A percentile compares a stretch with the other conserved stretches of the same genome.
phyloP scores from a whole-genome alignment of 2,329 filamentous ascomycete genomes.

The Fusarium papillatum region DNA sequence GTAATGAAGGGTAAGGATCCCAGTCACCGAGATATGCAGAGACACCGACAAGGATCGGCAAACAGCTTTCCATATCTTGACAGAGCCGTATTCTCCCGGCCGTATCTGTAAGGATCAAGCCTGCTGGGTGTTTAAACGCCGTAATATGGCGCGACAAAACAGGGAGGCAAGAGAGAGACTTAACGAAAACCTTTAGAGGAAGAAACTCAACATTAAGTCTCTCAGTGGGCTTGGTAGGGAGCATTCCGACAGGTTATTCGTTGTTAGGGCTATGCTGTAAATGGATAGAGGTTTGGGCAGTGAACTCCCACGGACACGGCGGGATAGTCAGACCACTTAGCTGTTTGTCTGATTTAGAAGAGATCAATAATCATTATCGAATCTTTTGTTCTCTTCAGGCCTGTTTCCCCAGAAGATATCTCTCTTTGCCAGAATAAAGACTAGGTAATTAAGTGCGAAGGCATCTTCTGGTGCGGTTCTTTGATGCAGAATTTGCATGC shows the following conservation, averaged over 20 bases:
- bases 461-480: no score
- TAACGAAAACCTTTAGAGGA: not conserved
- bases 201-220: not conserved
- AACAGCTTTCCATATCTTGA: not conserved
- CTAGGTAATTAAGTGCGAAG: no score
- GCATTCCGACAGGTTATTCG: not conserved
- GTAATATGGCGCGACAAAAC: not conserved
- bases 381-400: no score
- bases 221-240: not conserved
- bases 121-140: not conserved
- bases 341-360: no score
- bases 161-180: not conserved
- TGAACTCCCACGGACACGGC: no score
- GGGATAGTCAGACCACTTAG: no score
- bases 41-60: not conserved
- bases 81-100: not conserved
- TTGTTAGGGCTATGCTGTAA: no score
- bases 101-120: not conserved
- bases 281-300: not conserved
- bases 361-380: no score
- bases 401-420: no score
- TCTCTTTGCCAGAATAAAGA: no score
- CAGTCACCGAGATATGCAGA: no score
- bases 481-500: no score
- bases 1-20: not conserved